These are phyloP conservation scores for Rostrohypoxylon terebratum DNA, from an alignment of 495 filamentous ascomycete genomes.

Conservation along the genomic window DNA sequence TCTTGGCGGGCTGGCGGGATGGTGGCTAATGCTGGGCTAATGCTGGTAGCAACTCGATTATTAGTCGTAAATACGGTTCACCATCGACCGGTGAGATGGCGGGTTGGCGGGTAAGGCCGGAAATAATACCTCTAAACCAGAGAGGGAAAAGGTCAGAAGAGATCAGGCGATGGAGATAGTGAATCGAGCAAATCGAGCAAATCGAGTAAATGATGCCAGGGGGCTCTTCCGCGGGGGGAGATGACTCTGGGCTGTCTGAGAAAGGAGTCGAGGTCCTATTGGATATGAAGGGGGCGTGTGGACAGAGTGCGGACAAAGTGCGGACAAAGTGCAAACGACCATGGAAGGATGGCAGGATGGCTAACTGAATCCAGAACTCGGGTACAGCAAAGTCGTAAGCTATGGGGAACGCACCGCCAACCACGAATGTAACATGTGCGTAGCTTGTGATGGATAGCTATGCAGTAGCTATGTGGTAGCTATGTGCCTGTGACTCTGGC, in stretches of 20 bases:
- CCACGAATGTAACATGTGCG: constrained; percentile 25
- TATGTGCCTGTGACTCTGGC: constrained; percentile 10
- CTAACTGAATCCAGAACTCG: constrained; percentile 18
- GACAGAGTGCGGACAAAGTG: not conserved
- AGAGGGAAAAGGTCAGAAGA: constrained; percentile 20
- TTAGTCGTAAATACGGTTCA: not conserved
- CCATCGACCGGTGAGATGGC: constrained; percentile 31
- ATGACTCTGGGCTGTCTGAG: constrained; percentile 2
- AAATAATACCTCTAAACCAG: constrained; percentile 25
- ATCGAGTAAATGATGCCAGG: constrained; percentile 31
- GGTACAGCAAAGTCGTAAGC: constrained; percentile 24
- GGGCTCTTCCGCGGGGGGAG: constrained; percentile 25
- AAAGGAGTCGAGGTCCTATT: constrained; percentile 20
- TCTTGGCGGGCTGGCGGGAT: not conserved
- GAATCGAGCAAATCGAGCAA: constrained; percentile 7
- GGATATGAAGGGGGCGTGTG: constrained; percentile 30
- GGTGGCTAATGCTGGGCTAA: not conserved
- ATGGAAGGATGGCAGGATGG: constrained; percentile 8
- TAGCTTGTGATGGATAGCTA: too few relatives aligned
- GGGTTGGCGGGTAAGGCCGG: constrained; percentile 30
- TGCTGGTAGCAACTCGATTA: constrained; percentile 33
- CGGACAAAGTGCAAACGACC: too few relatives aligned
- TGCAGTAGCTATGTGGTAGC: too few relatives aligned
- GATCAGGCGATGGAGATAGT: constrained; percentile 34
- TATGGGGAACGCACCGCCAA: constrained; percentile 36